These are phyloP conservation scores for Salix koriyanagi DNA, from an alignment of 345 rosid genomes.

Conservation along the genomic window DNA sequence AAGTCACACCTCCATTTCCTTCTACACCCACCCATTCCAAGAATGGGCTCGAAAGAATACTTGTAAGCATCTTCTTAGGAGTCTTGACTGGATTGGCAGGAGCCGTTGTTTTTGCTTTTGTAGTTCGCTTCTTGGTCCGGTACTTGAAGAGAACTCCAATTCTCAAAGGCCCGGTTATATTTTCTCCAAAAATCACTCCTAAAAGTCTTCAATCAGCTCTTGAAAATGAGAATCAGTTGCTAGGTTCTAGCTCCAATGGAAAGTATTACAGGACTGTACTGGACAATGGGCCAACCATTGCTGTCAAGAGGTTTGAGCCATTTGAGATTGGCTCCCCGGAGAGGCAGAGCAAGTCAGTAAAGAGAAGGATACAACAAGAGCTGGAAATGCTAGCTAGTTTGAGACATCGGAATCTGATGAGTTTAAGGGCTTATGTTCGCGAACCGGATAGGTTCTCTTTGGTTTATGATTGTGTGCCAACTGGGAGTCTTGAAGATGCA, in stretches of 20 bases:
- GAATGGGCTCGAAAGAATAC: constrained; percentile 46
- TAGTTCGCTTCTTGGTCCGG: constrained; percentile 45
- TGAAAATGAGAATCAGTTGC: constrained; percentile 51
- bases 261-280: constrained; percentile 68
- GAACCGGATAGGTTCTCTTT: constrained; percentile 65
- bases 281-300: constrained; percentile 70
- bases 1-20: constrained; percentile 36
- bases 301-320: constrained; percentile 66
- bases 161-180: constrained; percentile 87
- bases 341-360: constrained; percentile 50
- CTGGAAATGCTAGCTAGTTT: constrained; percentile 74
- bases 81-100: constrained; percentile 53
- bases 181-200: constrained; percentile 71
- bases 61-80: constrained; percentile 56
- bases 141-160: constrained; percentile 77
- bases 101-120: constrained; percentile 51
- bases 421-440: constrained; percentile 76
- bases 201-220: constrained; percentile 71
- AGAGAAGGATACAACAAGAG: constrained; percentile 74
- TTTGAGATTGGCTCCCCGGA: constrained; percentile 52
- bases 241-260: constrained; percentile 75
- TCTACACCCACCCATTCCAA: constrained; percentile 39
- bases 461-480: constrained; percentile 77
- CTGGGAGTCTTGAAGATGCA: constrained; percentile 78
- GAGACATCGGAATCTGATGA: constrained; percentile 83